Evolutionary conservation across 1,139 yeast genomes (phyloP).

Genomic region (Pichia sp.): DNA sequence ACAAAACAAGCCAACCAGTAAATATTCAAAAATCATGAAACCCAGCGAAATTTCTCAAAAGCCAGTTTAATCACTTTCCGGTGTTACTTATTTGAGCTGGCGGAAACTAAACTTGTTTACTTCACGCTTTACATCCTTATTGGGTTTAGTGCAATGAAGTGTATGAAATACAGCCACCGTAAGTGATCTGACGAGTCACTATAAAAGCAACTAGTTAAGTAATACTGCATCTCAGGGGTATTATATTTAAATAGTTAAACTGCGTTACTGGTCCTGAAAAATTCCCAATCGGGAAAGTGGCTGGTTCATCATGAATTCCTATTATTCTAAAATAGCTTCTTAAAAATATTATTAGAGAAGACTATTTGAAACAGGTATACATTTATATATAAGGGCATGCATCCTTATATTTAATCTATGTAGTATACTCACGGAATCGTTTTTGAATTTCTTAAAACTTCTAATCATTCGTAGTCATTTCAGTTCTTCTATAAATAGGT

Average conservation of each 20-base stretch:
- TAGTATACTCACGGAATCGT: too few relatives aligned
- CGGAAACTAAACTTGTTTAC: too few relatives aligned
- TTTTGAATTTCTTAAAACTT: too few relatives aligned
- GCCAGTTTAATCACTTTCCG: neutral
- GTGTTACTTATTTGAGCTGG: too few relatives aligned
- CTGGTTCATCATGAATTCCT: conserved; percentile 5
- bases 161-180: neutral
- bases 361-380: neutral
- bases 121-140: too few relatives aligned
- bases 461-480: neutral
- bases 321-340: neutral
- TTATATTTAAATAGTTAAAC: neutral
- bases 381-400: neutral
- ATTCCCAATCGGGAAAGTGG: conserved; percentile 15
- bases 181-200: neutral
- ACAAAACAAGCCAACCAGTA: neutral
- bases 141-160: too few relatives aligned
- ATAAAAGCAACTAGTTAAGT: neutral
- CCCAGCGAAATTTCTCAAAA: neutral
- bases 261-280: neutral
- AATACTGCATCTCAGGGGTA: too few relatives aligned
- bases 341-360: neutral
- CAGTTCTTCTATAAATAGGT: neutral
- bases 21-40: neutral
- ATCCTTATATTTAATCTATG: neutral